These are phyloP conservation scores for Phaffomyces thermotolerans DNA, from an alignment of 805 yeast genomes.

Conservation along the genomic window DNA sequence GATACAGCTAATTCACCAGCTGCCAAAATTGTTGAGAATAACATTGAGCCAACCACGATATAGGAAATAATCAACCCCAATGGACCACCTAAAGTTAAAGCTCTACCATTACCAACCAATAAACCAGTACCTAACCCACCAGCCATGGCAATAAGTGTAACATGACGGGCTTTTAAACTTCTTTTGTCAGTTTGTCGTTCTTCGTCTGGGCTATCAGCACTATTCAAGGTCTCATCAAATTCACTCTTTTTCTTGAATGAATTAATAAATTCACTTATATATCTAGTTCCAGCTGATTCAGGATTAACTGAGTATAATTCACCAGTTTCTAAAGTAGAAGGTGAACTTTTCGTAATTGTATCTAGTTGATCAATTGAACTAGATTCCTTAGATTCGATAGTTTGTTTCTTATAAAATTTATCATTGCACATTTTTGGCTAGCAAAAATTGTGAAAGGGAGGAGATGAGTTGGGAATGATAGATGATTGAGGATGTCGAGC, in stretches of 20 bases:
- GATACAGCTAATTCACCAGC: slow-evolving; percentile 47
- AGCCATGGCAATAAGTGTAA: slow-evolving; percentile 59
- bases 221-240: slow-evolving; percentile 1
- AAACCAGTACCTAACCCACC: slow-evolving; percentile 73
- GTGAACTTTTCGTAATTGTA: too few relatives aligned
- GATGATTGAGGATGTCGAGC: too few relatives aligned
- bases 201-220: not conserved
- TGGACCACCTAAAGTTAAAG: slow-evolving; percentile 57
- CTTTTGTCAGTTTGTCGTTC: too few relatives aligned
- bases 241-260: slow-evolving; percentile 18
- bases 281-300: not conserved
- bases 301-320: not conserved
- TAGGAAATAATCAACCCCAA: slow-evolving; percentile 54
- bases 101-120: slow-evolving; percentile 59
- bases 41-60: slow-evolving; percentile 51
- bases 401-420: too few relatives aligned
- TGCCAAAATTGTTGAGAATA: slow-evolving; percentile 52
- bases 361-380: too few relatives aligned
- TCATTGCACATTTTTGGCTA: too few relatives aligned
- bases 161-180: slow-evolving; percentile 15
- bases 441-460: too few relatives aligned
- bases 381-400: too few relatives aligned
- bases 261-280: slow-evolving; percentile 19
- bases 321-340: not conserved
- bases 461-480: too few relatives aligned